Base-by-base conservation (phyloP, 208 protist species). In the Zelonia costaricensis region DNA sequence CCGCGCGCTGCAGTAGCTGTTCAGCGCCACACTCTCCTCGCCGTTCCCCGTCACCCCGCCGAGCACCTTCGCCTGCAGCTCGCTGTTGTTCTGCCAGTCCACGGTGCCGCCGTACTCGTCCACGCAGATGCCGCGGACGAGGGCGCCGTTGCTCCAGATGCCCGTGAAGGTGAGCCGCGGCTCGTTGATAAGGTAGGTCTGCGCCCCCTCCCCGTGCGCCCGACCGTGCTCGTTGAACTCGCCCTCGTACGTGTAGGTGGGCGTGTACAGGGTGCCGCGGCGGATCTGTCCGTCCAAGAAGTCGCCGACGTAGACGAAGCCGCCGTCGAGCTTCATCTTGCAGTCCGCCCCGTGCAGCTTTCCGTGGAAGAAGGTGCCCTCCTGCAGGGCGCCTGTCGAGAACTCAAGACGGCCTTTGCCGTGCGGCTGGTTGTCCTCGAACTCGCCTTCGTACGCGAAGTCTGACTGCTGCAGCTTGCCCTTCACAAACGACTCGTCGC, bases 241-340 rank as follows among this genome's bases (percentile, higher is more conserved):
- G 9, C 91, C 91, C 56, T 97, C 91, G 52, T 97, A 97, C 30
- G 82, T 93, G 82, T 94, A 97, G 13, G 86, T 94, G 5, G 85
- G 86, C 3, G 91, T 94, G 74, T 86, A 94, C 33, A 96, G 78
- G 23, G 82, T 90, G 30, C 92, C 92, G 55, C 68, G 62, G n/a
- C 67, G 72, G 23, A 97, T 84, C 33, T 74, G 56, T 5, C 92
- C 92, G 43, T 96, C 82, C 10, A 94, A 13, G 75, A 96, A 97
- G 31, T 92, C 83, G 3, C 92, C 92, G 10, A 90, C 74, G 53
- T 96, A 95, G 40, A 97, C 86, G 59, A 93, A 94, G 3, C 92
- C 92, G 38, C 90, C 82, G 27, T 93, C 89, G 0, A 97, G 82
- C 62, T 88, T 88, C 88, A 97, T 97, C 63, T 93, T 93, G 59